Base-by-base conservation (phyloP, 768 basidiomycete species). In the Albatrellus ellisii region DNA sequence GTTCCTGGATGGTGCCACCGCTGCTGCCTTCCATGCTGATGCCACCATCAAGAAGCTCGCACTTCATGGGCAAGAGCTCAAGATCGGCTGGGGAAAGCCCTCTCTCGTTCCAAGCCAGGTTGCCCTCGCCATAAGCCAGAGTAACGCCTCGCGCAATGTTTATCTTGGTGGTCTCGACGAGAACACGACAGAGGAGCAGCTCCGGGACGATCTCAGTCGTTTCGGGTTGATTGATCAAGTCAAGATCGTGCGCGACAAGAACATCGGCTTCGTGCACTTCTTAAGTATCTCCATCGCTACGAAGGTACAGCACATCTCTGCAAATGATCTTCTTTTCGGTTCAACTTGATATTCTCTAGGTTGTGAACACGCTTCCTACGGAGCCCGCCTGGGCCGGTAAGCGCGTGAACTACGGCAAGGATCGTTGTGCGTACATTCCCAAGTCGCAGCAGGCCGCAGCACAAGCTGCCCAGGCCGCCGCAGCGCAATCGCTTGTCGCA, bases 191-290 rank as follows among this genome's bases (percentile, higher is more conserved):
- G 95, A 98, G 66, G 86, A 92, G 62, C 77, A 78, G 62, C 66
- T 99, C 25, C 66, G 94, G 26, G 91, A 98, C 47, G 91, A 97
- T 56, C 67, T 98, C 18, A 80, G 81, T 54, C 72, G 84, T 32
- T 99, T 94, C 55, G 95, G 95, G 17, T 68, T 94, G 22, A 97
- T 99, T 54, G 95, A 99, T 62, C 94, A 98, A 59, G 92, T 99
- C 59, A 99, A 99, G 74, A 97, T 99, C 56, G 95, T 98, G 39
- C 67, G 94, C 47, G 95, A 99, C 67, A 97, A 97, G 73, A 95
- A 95, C 56, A 98, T 98, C 44, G 95, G 92, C 2, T 99, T 99
- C 59, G 91, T 99, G 15, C 95, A 99, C 62, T 98, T 98, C 68
- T 67, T 99, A 55, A 89, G 85, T 59, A 95, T 99, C 58, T 73